Conservation (phyloP, 345 rosid genomes). For the Gossypium ekmanianum region DNA sequence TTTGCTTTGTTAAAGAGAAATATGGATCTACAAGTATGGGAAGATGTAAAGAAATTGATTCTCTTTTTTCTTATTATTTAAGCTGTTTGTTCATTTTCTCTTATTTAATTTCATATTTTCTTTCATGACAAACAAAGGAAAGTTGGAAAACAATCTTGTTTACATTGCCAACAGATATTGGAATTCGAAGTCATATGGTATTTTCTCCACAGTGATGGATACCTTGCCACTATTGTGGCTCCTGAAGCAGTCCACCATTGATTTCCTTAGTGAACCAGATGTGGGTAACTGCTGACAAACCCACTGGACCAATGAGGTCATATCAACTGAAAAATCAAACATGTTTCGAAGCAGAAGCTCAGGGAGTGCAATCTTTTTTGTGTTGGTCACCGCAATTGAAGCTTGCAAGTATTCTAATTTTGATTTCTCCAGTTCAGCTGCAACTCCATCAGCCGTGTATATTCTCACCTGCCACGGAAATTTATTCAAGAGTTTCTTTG, state of each 20-base stretch:
- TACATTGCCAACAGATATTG: conserved; percentile 76
- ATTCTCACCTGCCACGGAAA: conserved; percentile 54
- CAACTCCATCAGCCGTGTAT: conserved; percentile 72
- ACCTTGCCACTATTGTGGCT: conserved; percentile 43
- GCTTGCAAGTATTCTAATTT: conserved; percentile 91
- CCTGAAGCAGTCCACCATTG: conserved; percentile 85
- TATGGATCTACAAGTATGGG: too few relatives aligned
- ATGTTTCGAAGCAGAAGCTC: conserved; percentile 63
- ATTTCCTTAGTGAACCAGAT: conserved; percentile 77
- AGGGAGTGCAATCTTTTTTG: conserved; percentile 70
- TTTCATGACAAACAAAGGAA: neutral
- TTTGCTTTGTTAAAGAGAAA: too few relatives aligned
- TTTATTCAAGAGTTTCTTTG: neutral
- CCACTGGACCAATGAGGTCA: conserved; percentile 73
- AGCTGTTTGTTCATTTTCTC: neutral
- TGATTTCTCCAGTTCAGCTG: conserved; percentile 66
- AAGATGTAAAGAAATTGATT: neutral
- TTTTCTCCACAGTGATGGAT: conserved; percentile 54
- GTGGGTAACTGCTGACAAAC: conserved; percentile 85
- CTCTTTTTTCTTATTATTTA: neutral
- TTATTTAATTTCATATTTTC: neutral
- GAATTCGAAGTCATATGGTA: conserved; percentile 80
- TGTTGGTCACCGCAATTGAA: conserved; percentile 55
- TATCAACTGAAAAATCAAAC: conserved; percentile 48
- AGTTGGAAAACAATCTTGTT: neutral